Conservation (phyloP, 2,329 filamentous ascomycete species). For the Botrytis hyacinthi region DNA sequence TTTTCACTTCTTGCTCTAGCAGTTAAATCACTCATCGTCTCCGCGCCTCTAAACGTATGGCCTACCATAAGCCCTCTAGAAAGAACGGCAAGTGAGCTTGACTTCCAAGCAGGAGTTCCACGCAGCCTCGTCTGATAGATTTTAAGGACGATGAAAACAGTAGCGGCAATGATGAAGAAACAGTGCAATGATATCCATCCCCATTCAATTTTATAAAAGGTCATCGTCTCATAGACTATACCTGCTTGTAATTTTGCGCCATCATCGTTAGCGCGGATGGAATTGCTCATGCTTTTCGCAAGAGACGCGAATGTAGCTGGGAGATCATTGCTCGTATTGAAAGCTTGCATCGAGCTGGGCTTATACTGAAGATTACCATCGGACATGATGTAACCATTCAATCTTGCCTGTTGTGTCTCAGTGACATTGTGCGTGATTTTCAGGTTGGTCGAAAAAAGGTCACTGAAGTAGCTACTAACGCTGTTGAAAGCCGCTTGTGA, state of each 20-base stretch:
- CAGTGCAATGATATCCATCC: conserved; percentile 10
- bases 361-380: conserved; percentile 1
- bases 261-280: conserved; percentile 7
- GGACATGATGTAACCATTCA: conserved; percentile 14
- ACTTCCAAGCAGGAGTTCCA: conserved; percentile 11
- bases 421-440: conserved; percentile 8
- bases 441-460: not conserved
- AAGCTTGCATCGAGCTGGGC: conserved; percentile 10
- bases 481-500: conserved; percentile 5
- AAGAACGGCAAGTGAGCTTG: conserved; percentile 10
- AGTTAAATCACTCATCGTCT: not conserved
- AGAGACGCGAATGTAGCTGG: conserved; percentile 5
- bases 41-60: not conserved
- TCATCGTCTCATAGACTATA: not conserved
- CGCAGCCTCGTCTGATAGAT: conserved; percentile 5
- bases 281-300: conserved; percentile 14
- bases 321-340: conserved; percentile 6
- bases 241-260: not conserved
- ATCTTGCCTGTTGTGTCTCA: conserved; percentile 7
- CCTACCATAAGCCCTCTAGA: not conserved
- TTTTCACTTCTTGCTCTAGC: conserved; percentile 1
- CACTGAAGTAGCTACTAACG: not conserved
- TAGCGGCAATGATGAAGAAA: conserved; percentile 1
- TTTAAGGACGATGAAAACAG: not conserved
- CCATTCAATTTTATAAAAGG: conserved; percentile 5